Evolutionary conservation across 805 yeast species (phyloP), one percentile per base, ranked within the genome.

Genomic region (Yamadazyma scolyti): DNA sequence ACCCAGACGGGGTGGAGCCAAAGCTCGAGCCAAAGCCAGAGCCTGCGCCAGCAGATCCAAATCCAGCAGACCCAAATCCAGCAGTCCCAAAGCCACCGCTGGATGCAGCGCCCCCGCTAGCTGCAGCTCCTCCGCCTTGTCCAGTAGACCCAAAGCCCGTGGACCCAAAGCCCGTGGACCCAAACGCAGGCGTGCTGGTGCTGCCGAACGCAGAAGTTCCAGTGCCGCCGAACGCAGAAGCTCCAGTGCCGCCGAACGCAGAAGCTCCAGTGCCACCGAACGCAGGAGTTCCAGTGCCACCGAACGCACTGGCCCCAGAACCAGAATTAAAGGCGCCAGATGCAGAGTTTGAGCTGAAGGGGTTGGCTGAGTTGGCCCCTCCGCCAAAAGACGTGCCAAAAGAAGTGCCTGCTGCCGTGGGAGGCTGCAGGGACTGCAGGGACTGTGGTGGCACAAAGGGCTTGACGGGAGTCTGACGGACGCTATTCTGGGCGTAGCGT

Each of bases 401-500:
- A n/a, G n/a, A n/a, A n/a, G n/a, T n/a, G n/a, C n/a, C n/a, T n/a
- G n/a, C n/a, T n/a, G n/a, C n/a, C n/a, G n/a, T n/a, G n/a, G n/a
- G n/a, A n/a, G n/a, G n/a, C n/a, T n/a, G n/a, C n/a, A n/a, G n/a
- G n/a, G n/a, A n/a, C n/a, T n/a, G n/a, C n/a, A n/a, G n/a, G n/a
- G n/a, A n/a, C n/a, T n/a, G n/a, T n/a, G n/a, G n/a, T n/a, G 52
- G 53, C n/a, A 60, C 45, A 36, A 59, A 60, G 6, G 57, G 59
- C 34, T 56, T 48, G 5, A 37, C 53, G 28, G 32, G 28, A 3
- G 20, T 29, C 11, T 45, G 45, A 23, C 55, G 46, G 25, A 71
- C 65, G 4, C 72, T 56, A 13, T 64, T 42, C 37, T 79, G 82
- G n/a, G 70, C 48, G 47, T 68, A 78, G 28, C 82, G 59, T 1